A percentile compares a stretch with the other conserved stretches of the same genome.
phyloP scores from a whole-genome alignment of 345 rosid species.

The Turnera subulata region DNA sequence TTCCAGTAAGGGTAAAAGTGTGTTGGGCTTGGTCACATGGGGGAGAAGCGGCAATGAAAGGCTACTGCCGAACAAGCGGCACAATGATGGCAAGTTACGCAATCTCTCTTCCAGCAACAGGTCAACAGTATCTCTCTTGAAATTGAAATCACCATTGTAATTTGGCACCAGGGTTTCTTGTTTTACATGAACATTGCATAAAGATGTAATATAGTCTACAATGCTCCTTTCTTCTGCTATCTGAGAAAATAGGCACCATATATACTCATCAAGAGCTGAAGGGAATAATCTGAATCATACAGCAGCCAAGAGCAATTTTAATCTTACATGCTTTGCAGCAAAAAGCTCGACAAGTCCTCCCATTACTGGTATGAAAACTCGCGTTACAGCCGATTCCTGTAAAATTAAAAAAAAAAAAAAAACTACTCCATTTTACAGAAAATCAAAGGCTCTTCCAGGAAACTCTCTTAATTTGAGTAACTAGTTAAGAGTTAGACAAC shows the following conservation, averaged over 20 bases:
- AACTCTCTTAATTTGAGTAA: too few species aligned
- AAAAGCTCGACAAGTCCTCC: constrained; percentile 88
- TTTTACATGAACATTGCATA: constrained; percentile 31
- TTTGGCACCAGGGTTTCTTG: constrained; percentile 24
- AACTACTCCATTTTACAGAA: too few species aligned
- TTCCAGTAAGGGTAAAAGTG: constrained; percentile 28
- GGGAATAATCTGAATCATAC: constrained; percentile 1
- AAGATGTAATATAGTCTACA: constrained; percentile 42
- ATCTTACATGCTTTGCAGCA: constrained; percentile 50
- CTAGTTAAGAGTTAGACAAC: too few species aligned
- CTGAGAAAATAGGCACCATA: constrained; percentile 32
- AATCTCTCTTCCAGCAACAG: constrained; percentile 18
- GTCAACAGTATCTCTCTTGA: constrained; percentile 15
- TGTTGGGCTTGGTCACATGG: constrained; percentile 8
- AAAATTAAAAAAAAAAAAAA: constrained; percentile 5
- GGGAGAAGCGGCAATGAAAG: constrained; percentile 20
- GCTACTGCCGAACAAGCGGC: constrained; percentile 18
- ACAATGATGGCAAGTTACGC: constrained; percentile 15
- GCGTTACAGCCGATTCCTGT: constrained; percentile 56
- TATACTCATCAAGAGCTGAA: too few species aligned
- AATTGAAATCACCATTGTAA: constrained; percentile 3
- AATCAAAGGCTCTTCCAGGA: too few species aligned
- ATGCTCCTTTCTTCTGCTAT: constrained; percentile 52
- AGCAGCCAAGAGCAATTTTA: neutral
- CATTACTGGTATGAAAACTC: constrained; percentile 59